These are phyloP conservation scores for Cerioporus squamosus DNA, from an alignment of 1,284 basidiomycete species.

Conservation along the genomic window DNA sequence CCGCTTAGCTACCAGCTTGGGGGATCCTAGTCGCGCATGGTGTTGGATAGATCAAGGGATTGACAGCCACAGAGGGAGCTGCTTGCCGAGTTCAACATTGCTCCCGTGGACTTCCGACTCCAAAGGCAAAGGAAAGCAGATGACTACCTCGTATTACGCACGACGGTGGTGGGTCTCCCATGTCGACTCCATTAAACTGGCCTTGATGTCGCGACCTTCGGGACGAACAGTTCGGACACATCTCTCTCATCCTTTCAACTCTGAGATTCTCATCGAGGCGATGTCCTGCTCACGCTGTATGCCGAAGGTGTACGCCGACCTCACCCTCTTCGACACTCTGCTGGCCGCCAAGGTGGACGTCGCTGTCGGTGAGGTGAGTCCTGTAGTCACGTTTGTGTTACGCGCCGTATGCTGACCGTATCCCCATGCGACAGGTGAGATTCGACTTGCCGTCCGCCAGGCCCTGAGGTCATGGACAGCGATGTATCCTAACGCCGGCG, in stretches of 20 bases:
- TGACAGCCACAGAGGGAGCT: too few relatives aligned
- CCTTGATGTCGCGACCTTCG: not conserved
- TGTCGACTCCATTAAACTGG: not conserved
- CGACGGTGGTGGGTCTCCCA: not conserved
- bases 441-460: too few relatives aligned
- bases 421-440: too few relatives aligned
- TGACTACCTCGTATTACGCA: not conserved
- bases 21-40: too few relatives aligned
- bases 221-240: not conserved
- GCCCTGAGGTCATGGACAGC: too few relatives aligned
- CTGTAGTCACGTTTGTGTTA: not conserved
- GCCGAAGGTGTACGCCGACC: not conserved
- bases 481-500: too few relatives aligned
- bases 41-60: too few relatives aligned
- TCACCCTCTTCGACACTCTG: not conserved
- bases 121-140: too few relatives aligned
- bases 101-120: too few relatives aligned
- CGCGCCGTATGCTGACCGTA: too few relatives aligned
- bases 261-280: not conserved
- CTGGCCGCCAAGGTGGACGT: not conserved
- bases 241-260: not conserved
- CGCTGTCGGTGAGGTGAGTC: not conserved
- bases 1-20: too few relatives aligned
- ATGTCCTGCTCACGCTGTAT: not conserved
- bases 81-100: too few relatives aligned